A percentile compares a stretch with the other conserved stretches of the same genome.
Evolutionary conservation across 1,284 basidiomycete species (phyloP).

Genomic region (Sanghuangporus baumii): DNA sequence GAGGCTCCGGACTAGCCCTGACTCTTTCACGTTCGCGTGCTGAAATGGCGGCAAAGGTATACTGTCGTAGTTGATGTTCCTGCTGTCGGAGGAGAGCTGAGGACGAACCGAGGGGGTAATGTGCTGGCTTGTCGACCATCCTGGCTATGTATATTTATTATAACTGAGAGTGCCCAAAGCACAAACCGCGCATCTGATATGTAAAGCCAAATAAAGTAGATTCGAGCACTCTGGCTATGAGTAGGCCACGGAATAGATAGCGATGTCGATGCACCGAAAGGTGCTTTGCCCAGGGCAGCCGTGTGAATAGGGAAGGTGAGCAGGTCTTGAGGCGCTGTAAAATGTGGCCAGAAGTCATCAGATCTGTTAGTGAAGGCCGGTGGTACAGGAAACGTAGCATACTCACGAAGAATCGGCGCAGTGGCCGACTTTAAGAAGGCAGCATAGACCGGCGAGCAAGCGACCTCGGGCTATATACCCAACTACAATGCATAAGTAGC

Average conservation of each 20-base stretch:
- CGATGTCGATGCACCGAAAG: neutral
- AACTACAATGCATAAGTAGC: neutral
- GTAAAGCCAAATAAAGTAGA: neutral
- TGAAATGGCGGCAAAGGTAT: constrained; percentile 2
- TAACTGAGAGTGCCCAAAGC: neutral
- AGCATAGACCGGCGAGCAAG: neutral
- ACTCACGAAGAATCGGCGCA: neutral
- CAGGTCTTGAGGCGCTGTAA: neutral
- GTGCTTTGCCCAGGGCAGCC: neutral
- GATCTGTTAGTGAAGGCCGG: neutral
- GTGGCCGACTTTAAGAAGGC: neutral
- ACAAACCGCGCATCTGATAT: neutral
- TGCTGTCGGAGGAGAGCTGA: neutral
- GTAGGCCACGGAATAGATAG: neutral
- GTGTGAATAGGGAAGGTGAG: neutral
- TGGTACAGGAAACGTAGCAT: neutral
- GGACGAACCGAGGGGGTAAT: neutral
- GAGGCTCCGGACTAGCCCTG: constrained; percentile 13
- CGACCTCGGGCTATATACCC: constrained; percentile 3
- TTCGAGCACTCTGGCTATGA: neutral
- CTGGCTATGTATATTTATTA: neutral
- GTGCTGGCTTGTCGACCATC: constrained; percentile 2
- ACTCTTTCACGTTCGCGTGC: constrained; percentile 11
- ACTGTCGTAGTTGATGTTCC: constrained; percentile 2
- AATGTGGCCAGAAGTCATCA: neutral